Base-by-base conservation (phyloP, 805 yeast genomes). In the Candida stauntonica region DNA sequence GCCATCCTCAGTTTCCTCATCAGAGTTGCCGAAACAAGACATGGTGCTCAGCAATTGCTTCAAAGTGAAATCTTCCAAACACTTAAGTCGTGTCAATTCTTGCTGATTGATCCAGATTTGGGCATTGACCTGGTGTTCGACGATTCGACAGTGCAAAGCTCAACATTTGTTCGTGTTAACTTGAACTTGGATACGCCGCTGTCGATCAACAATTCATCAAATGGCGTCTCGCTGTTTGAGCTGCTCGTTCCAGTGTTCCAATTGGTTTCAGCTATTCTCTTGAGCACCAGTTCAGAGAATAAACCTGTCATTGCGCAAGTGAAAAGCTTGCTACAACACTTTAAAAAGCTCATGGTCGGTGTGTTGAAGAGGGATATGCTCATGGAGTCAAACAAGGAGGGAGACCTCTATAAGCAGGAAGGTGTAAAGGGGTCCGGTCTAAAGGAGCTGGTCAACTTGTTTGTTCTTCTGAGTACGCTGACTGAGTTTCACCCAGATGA, bases 231-330 rank as follows among this genome's bases (percentile, higher is more conserved):
- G 0, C 66, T 76, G 35, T 79, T 76, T 54, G 94, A 85, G 42
- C 62, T 85, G 15, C 66, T 85, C 29, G 70, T 81, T 24, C 93
- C 95, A 0, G 66, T 81, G 2, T 82, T 86, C 57, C 95, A 85
- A 51, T 62, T 87, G 33, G 66, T 86, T 3, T 60, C 78, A 8
- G 78, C 94, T 1, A 64, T 84, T 7, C 62, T 83, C 4, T 63
- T 88, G 8, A 76, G 94, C 2, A 73, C 85, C 67, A 95, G 96
- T 0, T 80, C 89, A 5, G 78, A 80, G 30, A 86, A 86, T 58
- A 70, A 67, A 42, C 68, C 73, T 1, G 78, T 83, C 13, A 66
- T 79, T 8, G 53, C 60, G 6, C 78, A 74, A 47, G 81, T 79
- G 0, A 67, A 65, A 36, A 66, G 60, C 4, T 57, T 87, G 31